Conservation (phyloP, 2,329 filamentous ascomycete genomes). For the Cadophora malorum region DNA sequence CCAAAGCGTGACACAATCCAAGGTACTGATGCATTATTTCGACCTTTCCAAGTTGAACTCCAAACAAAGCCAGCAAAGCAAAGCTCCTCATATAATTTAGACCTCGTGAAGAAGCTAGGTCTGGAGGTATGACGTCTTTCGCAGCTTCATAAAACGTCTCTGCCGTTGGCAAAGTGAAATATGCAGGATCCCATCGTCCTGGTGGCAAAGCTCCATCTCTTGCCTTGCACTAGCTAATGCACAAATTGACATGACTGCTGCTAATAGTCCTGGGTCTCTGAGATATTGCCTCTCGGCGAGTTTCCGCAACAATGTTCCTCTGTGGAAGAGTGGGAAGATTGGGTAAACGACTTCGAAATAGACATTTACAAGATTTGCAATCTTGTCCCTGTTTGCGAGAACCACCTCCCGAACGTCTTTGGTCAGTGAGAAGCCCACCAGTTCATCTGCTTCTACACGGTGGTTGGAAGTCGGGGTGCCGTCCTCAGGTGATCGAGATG, state of each 20-base stretch:
- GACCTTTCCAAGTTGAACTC: slow-evolving; percentile 58
- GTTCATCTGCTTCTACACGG: not conserved
- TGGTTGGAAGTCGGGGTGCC: not conserved
- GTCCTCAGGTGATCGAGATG: slow-evolving; percentile 15
- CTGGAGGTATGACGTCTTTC: slow-evolving; percentile 48
- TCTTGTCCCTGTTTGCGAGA: slow-evolving; percentile 46
- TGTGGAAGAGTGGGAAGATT: slow-evolving; percentile 59
- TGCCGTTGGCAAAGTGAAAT: slow-evolving; percentile 46
- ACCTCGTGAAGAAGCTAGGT: slow-evolving; percentile 46
- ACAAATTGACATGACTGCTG: slow-evolving; percentile 58
- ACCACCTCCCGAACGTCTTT: slow-evolving; percentile 25
- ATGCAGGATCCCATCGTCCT: slow-evolving; percentile 43
- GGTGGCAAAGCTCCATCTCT: slow-evolving; percentile 56
- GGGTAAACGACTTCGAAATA: slow-evolving; percentile 62
- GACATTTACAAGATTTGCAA: slow-evolving; percentile 53
- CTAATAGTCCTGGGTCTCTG: slow-evolving; percentile 52
- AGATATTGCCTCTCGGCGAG: slow-evolving; percentile 52
- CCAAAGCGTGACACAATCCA: slow-evolving; percentile 57
- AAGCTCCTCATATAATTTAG: slow-evolving; percentile 53
- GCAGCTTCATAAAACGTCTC: slow-evolving; percentile 54
- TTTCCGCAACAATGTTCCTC: slow-evolving; percentile 39
- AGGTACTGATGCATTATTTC: slow-evolving; percentile 57
- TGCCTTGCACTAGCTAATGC: slow-evolving; percentile 56
- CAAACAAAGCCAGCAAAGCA: slow-evolving; percentile 56
- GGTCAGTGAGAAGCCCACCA: not conserved